phyloP scores from a whole-genome alignment of 805 yeast species.

The Candida glaebosa region DNA sequence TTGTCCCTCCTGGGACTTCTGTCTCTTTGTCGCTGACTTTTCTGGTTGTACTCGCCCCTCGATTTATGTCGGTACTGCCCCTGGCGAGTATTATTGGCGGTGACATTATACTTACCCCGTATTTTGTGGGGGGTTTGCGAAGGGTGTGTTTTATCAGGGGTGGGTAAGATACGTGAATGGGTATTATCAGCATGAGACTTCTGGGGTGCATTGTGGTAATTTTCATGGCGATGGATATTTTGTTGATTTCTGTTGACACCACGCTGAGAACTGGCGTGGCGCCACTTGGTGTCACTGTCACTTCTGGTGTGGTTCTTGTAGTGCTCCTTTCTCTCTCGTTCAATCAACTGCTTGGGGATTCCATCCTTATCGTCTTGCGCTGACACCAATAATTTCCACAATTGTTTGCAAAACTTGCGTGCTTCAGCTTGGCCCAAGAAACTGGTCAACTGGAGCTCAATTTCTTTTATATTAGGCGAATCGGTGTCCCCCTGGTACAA shows the following conservation, averaged over 20 bases:
- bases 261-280: background rate
- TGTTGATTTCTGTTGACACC: background rate
- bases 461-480: slow-evolving; percentile 34
- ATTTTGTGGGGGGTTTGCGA: background rate
- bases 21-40: background rate
- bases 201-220: background rate
- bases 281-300: background rate
- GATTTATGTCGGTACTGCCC: background rate
- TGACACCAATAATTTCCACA: slow-evolving; percentile 44
- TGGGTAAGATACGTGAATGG: background rate
- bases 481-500: slow-evolving; percentile 25
- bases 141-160: background rate
- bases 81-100: background rate
- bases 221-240: background rate
- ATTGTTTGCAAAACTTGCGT: slow-evolving; percentile 32
- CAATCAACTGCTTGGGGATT: slow-evolving; percentile 28
- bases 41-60: slow-evolving; percentile 1
- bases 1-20: background rate
- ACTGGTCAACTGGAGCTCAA: slow-evolving; percentile 43
- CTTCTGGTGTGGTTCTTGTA: background rate
- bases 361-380: slow-evolving; percentile 47
- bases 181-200: background rate
- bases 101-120: background rate
- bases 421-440: slow-evolving; percentile 43
- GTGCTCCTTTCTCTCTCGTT: slow-evolving; percentile 5